A percentile compares a stretch with the other conserved stretches of the same genome.
Evolutionary conservation across 208 protist species (phyloP).

Genomic region (Strigomonas culicis): DNA sequence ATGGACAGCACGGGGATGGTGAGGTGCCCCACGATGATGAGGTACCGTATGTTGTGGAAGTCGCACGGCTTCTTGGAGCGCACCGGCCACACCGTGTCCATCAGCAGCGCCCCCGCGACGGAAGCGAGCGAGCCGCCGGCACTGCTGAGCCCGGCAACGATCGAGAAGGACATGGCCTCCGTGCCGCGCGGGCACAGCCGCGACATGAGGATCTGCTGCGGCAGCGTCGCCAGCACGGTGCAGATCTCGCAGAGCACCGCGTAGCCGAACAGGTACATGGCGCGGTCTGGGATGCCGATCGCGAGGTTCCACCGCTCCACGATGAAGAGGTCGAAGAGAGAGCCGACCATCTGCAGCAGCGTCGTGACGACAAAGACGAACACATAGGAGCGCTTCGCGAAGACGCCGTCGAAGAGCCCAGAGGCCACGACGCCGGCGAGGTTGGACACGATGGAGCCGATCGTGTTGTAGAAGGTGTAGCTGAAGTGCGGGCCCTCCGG

Average conservation of each 20-base stretch:
- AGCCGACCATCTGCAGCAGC: slow-evolving; percentile 19
- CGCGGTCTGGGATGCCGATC: slow-evolving; percentile 30
- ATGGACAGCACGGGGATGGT: slow-evolving; percentile 46
- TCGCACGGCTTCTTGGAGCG: slow-evolving; percentile 39
- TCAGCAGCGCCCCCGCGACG: slow-evolving; percentile 42
- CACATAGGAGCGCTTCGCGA: slow-evolving; percentile 26
- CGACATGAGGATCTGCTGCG: slow-evolving; percentile 43
- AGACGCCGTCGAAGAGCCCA: slow-evolving; percentile 21
- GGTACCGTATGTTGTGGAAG: slow-evolving; percentile 51
- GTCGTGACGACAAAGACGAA: slow-evolving; percentile 27
- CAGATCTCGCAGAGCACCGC: slow-evolving; percentile 33
- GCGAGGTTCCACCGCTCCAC: slow-evolving; percentile 29
- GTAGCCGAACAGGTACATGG: slow-evolving; percentile 42
- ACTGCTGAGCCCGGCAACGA: slow-evolving; percentile 66
- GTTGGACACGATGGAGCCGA: slow-evolving; percentile 22
- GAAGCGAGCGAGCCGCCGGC: slow-evolving; percentile 41
- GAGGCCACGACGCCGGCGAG: slow-evolving; percentile 17
- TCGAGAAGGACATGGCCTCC: slow-evolving; percentile 64
- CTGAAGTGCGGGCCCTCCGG: slow-evolving; percentile 39
- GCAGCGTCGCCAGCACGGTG: slow-evolving; percentile 40
- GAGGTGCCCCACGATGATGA: slow-evolving; percentile 65
- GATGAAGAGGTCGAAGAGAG: slow-evolving; percentile 35
- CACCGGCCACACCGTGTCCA: slow-evolving; percentile 44
- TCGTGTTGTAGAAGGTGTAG: slow-evolving; percentile 40
- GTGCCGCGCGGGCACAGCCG: slow-evolving; percentile 57